Base-by-base conservation (phyloP, 805 yeast genomes). In the Starmerella vaccinii region DNA sequence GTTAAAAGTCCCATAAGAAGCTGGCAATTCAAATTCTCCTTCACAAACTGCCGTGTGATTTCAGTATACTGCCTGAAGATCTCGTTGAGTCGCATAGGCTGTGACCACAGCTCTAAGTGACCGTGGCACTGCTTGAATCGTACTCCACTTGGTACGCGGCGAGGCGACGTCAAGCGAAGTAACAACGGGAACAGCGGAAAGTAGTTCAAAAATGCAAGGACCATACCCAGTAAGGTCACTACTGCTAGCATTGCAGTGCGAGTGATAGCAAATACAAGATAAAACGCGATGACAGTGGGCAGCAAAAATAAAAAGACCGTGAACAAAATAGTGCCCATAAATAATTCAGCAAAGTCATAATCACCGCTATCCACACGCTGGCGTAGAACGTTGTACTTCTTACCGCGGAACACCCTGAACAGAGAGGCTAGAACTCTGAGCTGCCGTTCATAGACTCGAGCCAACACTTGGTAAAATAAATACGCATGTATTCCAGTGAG, bases 201-300 rank as follows among this genome's bases (percentile, higher is more conserved):
- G 62, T 89, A 89, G 62, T 89, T 90, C 49, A 88, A 64, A 29
- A 78, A 63, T 6, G 89, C 77, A 55, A 86, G 71, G 0, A 71
- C 45, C 38, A 81, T 69, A 57, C 86, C 92, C 21, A 82, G 64
- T 1, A 69, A 46, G 18, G 81, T 79, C 33, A 76, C 68, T 1
- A 72, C 47, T 2, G 70, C 49, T 38, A 85, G 67, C 4, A 78
- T 71, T 0, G 72, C 55, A 32, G 87, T 60, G 49, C 88, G 71
- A 4, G 81, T 69, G 0, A 73, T 53, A 5, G 85, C 82, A 65
- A 88, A 90, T 21, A 81, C 76, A 16, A 80, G 58, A 62, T 92
- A 92, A 63, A 89, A 92, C 13, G 92, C 92, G 57, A 81, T 63
- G 2, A 87, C 82, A 0, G 99, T 92, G 0, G 98, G 98, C 46